Conservation (phyloP, 139 green algal genomes). For the Chlorella sorokiniana region DNA sequence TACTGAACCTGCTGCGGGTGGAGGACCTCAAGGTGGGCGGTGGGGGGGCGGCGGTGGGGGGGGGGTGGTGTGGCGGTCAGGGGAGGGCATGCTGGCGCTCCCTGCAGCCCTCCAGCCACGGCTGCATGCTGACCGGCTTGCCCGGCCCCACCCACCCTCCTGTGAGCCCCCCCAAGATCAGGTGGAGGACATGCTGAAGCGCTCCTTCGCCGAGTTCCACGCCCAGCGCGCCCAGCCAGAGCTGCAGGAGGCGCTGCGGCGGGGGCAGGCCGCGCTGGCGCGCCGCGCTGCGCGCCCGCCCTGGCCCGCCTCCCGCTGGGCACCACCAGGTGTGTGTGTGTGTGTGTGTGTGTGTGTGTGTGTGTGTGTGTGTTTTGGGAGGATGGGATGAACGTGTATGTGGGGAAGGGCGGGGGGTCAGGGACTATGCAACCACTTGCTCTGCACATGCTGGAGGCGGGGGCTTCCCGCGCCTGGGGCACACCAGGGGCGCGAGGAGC, state of each 20-base stretch:
- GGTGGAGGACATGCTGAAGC: conserved; percentile 97
- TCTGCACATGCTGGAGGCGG: too few relatives aligned
- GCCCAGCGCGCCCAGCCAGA: conserved; percentile 78
- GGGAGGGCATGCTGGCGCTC: background rate
- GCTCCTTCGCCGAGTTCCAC: conserved; percentile 94
- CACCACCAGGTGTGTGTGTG: conserved; percentile 40
- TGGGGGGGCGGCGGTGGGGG: background rate
- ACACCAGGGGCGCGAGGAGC: too few relatives aligned
- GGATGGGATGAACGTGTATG: background rate
- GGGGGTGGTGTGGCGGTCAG: background rate
- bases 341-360: too few relatives aligned
- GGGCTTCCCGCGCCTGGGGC: too few relatives aligned
- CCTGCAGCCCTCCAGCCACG: too few relatives aligned
- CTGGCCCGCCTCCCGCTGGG: conserved; percentile 62
- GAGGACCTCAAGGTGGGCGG: conserved; percentile 88
- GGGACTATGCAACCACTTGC: too few relatives aligned
- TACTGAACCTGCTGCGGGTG: conserved; percentile 93
- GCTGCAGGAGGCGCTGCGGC: conserved; percentile 55
- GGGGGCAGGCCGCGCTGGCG: conserved; percentile 53
- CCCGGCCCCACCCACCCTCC: too few relatives aligned
- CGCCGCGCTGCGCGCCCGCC: conserved; percentile 24
- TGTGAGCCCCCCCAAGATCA: conserved; percentile 36
- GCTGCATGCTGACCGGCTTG: too few relatives aligned
- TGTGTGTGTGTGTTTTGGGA: background rate
- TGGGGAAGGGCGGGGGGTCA: background rate